Percentiles rank a stretch among this genome's conserved stretches.
These are phyloP conservation scores for Nicotiana benthamiana DNA, from an alignment of 257 asterid species.

Conservation along the genomic window DNA sequence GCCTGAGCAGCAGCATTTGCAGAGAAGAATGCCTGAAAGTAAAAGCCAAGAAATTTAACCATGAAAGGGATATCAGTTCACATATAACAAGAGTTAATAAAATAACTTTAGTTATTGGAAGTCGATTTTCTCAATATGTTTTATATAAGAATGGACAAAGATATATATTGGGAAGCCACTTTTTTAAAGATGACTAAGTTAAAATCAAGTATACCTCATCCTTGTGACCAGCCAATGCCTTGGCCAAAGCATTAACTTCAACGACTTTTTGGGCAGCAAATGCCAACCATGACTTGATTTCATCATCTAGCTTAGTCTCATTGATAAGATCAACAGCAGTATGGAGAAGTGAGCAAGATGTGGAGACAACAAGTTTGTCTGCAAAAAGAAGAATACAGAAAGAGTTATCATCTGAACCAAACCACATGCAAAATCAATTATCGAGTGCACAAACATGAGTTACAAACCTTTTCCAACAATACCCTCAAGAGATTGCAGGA, in stretches of 20 bases:
- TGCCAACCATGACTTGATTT: conserved; percentile 93
- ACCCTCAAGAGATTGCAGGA: conserved; percentile 63
- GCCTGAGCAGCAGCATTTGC: conserved; percentile 88
- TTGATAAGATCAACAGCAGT: conserved; percentile 89
- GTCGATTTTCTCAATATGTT: too few relatives aligned
- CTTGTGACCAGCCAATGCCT: conserved; percentile 71
- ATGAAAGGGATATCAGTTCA: background rate
- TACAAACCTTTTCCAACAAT: conserved; percentile 76
- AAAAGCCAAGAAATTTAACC: background rate
- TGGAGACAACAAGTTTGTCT: conserved; percentile 92
- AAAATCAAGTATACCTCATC: conserved; percentile 49
- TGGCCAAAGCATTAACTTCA: conserved; percentile 89
- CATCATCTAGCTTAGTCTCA: conserved; percentile 82
- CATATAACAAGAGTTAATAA: too few relatives aligned
- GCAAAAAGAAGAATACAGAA: conserved; percentile 4
- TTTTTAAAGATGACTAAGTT: too few relatives aligned
- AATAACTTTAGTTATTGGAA: background rate
- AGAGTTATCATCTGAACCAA: background rate
- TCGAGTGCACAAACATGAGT: too few relatives aligned
- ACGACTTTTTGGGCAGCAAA: conserved; percentile 88
- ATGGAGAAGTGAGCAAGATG: conserved; percentile 87
- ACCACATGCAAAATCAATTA: background rate
- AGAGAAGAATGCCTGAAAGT: conserved; percentile 63
- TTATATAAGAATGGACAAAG: background rate
- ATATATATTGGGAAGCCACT: too few relatives aligned